Evolutionary conservation across 805 yeast genomes (phyloP).

Genomic region (Priceomyces melissophilus): DNA sequence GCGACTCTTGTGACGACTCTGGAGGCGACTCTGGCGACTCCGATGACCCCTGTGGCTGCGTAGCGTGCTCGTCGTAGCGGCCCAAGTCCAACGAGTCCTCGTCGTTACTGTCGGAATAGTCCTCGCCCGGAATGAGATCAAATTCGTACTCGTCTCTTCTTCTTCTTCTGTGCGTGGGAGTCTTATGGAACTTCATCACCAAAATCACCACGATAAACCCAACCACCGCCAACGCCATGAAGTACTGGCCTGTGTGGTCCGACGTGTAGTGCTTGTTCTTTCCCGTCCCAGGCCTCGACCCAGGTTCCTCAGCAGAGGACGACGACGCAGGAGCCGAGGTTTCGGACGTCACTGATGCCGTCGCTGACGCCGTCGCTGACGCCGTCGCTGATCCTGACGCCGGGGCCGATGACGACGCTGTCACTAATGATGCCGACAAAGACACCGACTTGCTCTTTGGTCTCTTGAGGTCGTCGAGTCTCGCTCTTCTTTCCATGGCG

Average conservation of each 20-base stretch:
- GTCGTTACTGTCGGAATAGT: slow-evolving; percentile 37
- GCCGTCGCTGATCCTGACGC: too few species aligned
- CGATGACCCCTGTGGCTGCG: slow-evolving; percentile 12
- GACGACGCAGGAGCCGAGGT: slow-evolving; percentile 4
- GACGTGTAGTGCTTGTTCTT: slow-evolving; percentile 31
- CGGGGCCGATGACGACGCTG: too few species aligned
- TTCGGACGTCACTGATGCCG: background rate
- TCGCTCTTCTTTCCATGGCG: slow-evolving; percentile 32
- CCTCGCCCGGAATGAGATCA: slow-evolving; percentile 72
- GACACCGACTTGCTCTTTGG: too few species aligned
- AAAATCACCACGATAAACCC: slow-evolving; percentile 53
- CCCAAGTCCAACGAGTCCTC: slow-evolving; percentile 36
- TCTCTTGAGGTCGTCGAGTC: slow-evolving; percentile 13
- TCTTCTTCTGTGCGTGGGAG: slow-evolving; percentile 44
- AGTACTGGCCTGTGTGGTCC: slow-evolving; percentile 57
- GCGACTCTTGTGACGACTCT: slow-evolving; percentile 39
- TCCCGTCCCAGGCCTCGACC: slow-evolving; percentile 31
- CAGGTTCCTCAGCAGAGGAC: slow-evolving; percentile 4
- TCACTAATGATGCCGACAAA: too few species aligned
- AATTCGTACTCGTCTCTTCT: slow-evolving; percentile 71
- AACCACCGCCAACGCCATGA: slow-evolving; percentile 53
- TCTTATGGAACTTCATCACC: slow-evolving; percentile 42
- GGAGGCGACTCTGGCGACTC: slow-evolving; percentile 39
- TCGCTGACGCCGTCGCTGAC: slow-evolving; percentile 3
- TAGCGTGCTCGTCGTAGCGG: background rate